These are phyloP conservation scores for Prillingera fragicola DNA, from an alignment of 1,284 basidiomycete genomes.

Conservation along the genomic window DNA sequence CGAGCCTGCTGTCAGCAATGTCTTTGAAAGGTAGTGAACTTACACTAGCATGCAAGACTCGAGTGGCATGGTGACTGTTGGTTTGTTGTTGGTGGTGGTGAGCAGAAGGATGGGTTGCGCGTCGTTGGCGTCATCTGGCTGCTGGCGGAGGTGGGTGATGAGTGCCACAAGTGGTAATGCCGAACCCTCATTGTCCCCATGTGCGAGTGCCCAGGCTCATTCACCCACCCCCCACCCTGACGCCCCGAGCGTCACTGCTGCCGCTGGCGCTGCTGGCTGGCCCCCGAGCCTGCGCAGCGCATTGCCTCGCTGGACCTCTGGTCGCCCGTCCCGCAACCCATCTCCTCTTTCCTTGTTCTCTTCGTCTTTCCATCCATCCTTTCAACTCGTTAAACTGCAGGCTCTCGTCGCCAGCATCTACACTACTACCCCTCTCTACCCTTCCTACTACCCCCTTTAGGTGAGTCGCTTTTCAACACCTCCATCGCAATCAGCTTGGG, in stretches of 20 bases:
- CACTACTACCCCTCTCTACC: background rate
- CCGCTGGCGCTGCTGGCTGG: background rate
- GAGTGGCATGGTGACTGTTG: conserved; percentile 65
- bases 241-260: conserved; percentile 1
- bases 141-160: too few species aligned
- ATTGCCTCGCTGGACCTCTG: conserved; percentile 5
- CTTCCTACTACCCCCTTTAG: background rate
- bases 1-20: conserved; percentile 55
- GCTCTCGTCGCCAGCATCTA: background rate
- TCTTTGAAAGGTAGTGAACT: conserved; percentile 17
- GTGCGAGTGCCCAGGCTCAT: too few species aligned
- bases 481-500: too few species aligned
- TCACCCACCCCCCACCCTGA: too few species aligned
- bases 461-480: too few species aligned
- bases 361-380: conserved; percentile 8
- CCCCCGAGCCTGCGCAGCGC: conserved; percentile 1
- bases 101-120: too few species aligned
- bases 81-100: conserved; percentile 2
- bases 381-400: conserved; percentile 1
- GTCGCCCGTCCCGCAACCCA: conserved; percentile 4
- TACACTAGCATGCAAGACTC: conserved; percentile 80
- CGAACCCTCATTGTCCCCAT: too few species aligned
- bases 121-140: too few species aligned
- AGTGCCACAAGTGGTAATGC: too few species aligned
- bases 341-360: conserved; percentile 11